Evolutionary conservation across 2,329 filamentous ascomycete genomes (phyloP).

Genomic region (Aureobasidium sp.): DNA sequence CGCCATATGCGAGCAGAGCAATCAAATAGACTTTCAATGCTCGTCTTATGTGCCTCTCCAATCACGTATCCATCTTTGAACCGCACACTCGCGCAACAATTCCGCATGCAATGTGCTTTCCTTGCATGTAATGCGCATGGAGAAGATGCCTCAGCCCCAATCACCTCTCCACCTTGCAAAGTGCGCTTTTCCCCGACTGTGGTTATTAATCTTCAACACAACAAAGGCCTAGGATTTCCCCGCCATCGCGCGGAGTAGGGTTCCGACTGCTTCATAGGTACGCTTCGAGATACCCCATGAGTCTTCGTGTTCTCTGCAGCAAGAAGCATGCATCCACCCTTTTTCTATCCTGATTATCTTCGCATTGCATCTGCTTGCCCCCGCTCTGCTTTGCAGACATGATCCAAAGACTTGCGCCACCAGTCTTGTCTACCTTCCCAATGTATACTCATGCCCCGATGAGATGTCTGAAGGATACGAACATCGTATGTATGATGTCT

Average conservation of each 20-base stretch:
- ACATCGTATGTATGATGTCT: background rate
- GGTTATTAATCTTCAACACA: background rate
- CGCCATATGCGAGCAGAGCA: background rate
- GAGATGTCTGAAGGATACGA: background rate
- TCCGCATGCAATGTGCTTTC: background rate
- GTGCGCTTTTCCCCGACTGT: background rate
- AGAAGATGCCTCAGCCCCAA: background rate
- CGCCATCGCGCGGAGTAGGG: background rate
- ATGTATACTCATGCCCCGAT: background rate
- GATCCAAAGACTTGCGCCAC: background rate
- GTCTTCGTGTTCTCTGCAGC: background rate
- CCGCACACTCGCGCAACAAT: background rate
- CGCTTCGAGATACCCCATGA: background rate
- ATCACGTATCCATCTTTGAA: background rate
- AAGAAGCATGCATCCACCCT: background rate
- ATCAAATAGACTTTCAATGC: constrained; percentile 5
- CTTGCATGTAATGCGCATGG: background rate
- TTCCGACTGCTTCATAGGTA: background rate
- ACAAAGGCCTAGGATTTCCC: no score
- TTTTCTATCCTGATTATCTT: background rate
- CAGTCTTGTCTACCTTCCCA: background rate
- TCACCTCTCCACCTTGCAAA: background rate
- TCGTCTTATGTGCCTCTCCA: background rate
- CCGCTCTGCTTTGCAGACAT: background rate
- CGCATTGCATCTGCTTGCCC: background rate